Conservation (phyloP, 2,329 filamentous ascomycete species). For the Apiospora kogelbergensis region DNA sequence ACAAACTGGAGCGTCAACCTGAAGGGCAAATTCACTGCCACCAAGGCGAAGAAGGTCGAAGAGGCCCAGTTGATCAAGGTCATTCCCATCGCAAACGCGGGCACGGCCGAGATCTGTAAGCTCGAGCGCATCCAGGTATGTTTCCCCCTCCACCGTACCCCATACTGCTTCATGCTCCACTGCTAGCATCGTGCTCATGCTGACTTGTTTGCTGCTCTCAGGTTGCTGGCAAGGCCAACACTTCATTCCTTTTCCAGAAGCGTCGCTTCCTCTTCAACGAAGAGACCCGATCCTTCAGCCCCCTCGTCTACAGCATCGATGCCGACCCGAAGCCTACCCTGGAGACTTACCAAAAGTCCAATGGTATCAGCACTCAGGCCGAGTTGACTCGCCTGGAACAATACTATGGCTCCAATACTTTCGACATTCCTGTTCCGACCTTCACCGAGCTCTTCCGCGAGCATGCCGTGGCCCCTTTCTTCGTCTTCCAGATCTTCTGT, state of each 20-base stretch:
- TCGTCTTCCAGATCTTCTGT: slow-evolving; percentile 98
- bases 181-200: neutral
- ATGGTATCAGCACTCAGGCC: slow-evolving; percentile 70
- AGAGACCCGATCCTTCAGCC: slow-evolving; percentile 72
- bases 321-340: slow-evolving; percentile 79
- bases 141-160: slow-evolving; percentile 7
- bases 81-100: slow-evolving; percentile 85
- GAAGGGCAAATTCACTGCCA: slow-evolving; percentile 77
- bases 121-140: slow-evolving; percentile 71
- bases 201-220: slow-evolving; percentile 36
- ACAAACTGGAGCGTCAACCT: slow-evolving; percentile 97
- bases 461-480: slow-evolving; percentile 97
- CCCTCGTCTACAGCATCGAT: slow-evolving; percentile 82
- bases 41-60: slow-evolving; percentile 65
- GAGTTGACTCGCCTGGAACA: slow-evolving; percentile 81
- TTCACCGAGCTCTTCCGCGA: slow-evolving; percentile 97
- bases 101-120: slow-evolving; percentile 81
- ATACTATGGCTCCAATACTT: slow-evolving; percentile 94
- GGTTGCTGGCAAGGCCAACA: slow-evolving; percentile 71
- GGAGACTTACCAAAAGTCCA: slow-evolving; percentile 74
- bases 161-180: neutral
- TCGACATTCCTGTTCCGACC: slow-evolving; percentile 95
- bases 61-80: slow-evolving; percentile 89
- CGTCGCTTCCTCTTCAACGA: slow-evolving; percentile 86
- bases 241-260: slow-evolving; percentile 97